A percentile compares a stretch with the other conserved stretches of the same genome.
phyloP scores from a whole-genome alignment of 179 eudicot genomes.

The Spinacia oleracea region DNA sequence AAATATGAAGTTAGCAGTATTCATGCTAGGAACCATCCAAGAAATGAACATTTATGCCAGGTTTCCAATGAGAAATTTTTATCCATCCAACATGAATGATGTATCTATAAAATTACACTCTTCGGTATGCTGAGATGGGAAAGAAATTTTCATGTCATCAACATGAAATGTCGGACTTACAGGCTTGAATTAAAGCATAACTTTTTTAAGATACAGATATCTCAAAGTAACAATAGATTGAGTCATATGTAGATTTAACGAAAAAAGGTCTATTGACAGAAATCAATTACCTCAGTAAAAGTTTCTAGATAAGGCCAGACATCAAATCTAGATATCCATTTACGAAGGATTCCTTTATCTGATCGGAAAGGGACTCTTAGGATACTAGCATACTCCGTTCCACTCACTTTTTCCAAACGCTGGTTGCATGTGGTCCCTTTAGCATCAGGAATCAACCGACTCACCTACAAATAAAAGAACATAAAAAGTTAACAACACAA shows the following conservation, averaged over 20 bases:
- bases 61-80: background rate
- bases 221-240: background rate
- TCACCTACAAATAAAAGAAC: slow-evolving; percentile 49
- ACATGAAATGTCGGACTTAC: background rate
- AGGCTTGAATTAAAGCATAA: background rate
- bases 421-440: slow-evolving; percentile 89
- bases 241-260: background rate
- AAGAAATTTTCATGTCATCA: too few relatives aligned
- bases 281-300: slow-evolving; percentile 74
- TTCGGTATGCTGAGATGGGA: background rate
- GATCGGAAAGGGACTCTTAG: slow-evolving; percentile 87
- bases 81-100: background rate
- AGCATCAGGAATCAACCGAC: slow-evolving; percentile 85
- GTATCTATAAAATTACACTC: too few relatives aligned
- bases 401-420: slow-evolving; percentile 73
- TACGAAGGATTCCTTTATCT: slow-evolving; percentile 74
- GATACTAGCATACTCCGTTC: slow-evolving; percentile 68
- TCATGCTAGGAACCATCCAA: background rate
- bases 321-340: slow-evolving; percentile 92
- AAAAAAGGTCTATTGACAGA: slow-evolving; percentile 20
- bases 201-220: background rate
- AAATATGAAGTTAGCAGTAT: background rate
- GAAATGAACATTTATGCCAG: background rate
- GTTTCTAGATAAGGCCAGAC: slow-evolving; percentile 97
- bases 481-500: background rate